phyloP scores from a whole-genome alignment of 306 rosid species.

The Astragalus glycyphyllos region DNA sequence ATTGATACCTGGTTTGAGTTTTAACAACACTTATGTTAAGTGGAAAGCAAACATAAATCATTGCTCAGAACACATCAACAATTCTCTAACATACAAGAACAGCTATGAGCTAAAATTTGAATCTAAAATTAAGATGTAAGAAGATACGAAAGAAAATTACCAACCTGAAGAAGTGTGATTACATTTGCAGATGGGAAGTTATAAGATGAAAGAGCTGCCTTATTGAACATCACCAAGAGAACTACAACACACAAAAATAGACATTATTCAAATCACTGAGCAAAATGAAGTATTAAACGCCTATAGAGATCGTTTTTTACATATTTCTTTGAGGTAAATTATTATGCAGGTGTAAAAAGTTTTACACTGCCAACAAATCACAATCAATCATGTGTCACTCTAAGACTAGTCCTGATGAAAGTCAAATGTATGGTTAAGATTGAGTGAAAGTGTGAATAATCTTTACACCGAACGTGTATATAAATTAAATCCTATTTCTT shows the following conservation, averaged over 20 bases:
- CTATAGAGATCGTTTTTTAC: too few species aligned
- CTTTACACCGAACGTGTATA: too few species aligned
- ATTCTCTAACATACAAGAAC: constrained; percentile 2
- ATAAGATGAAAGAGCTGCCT: constrained; percentile 95
- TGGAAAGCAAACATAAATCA: not conserved
- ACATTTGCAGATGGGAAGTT: constrained; percentile 82
- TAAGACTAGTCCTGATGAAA: too few species aligned
- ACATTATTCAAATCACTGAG: not conserved
- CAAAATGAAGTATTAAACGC: not conserved
- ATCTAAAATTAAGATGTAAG: not conserved
- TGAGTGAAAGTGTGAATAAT: too few species aligned
- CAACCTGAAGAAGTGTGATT: constrained; percentile 94
- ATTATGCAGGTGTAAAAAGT: too few species aligned
- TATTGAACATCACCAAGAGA: constrained; percentile 88
- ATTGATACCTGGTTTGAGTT: not conserved
- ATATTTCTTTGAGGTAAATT: too few species aligned
- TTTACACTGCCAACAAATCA: too few species aligned
- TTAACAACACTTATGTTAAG: not conserved
- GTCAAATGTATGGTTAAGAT: too few species aligned
- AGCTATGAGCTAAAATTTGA: not conserved
- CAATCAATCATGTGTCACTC: too few species aligned
- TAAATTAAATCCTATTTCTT: too few species aligned
- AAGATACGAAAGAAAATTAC: not conserved
- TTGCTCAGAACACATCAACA: not conserved
- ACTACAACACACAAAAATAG: constrained; percentile 51